Base-by-base conservation (phyloP, 768 basidiomycete species). In the Lactarius trivialis region DNA sequence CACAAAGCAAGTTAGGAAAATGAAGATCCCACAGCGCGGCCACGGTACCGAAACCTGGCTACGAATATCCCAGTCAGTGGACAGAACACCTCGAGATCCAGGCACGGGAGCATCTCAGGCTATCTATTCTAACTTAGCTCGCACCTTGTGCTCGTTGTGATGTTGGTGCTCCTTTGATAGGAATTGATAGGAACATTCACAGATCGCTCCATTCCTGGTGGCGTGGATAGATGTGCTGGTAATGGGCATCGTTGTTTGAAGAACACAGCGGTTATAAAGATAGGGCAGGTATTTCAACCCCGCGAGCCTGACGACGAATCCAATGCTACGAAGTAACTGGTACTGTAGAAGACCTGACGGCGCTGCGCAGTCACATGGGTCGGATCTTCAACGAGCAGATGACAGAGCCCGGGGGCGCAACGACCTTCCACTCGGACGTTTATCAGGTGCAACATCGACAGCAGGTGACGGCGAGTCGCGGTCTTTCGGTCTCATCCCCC, bases 401-500 rank as follows among this genome's bases (percentile, higher is more conserved):
- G 53, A 48, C 36, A 32, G 34, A 32, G 55, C 55, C 24, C 62
- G 62, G 15, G 17, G 11, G 37, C 62, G 62, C 33, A 63, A n/a
- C 36, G 19, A 19, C 45, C 62, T 63, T 37, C 62, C 53, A 36
- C 33, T 55, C n/a, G 53, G 33, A 19, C 30, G 39, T n/a, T 9
- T 24, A 32, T 45, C 34, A 21, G 48, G 17, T 19, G 28, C 24
- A 54, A 30, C 21, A 48, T 24, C 28, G 17, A 7, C 58, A 26
- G 19, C 59, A 49, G 28, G 52, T 37, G 36, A 24, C 21, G 60
- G 36, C 21, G 67, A 65, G 12, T 69, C 61, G 58, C 66, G 62
- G 36, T 52, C 66, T 53, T 64, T 60, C 19, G 49, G n/a, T 11
- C 48, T 64, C 65, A 54, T 61, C 52, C 64, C 73, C 50, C 75